Percentiles rank a stretch among this genome's conserved stretches.
Conservation (phyloP, 768 basidiomycete species). For the Mycena venus region DNA sequence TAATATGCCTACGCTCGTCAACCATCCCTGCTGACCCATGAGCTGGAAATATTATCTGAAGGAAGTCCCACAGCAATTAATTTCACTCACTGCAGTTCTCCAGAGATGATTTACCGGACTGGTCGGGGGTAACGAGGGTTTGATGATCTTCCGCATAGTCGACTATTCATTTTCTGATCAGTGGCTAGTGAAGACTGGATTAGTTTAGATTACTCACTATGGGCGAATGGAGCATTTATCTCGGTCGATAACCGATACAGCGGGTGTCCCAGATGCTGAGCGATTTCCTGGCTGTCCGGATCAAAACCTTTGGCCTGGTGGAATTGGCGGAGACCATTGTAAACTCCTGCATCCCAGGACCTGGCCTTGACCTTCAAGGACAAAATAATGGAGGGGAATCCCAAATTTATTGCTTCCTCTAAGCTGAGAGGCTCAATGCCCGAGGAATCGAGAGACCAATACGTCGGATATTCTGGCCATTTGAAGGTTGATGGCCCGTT, state of each 20-base stretch:
- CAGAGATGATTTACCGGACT: no score
- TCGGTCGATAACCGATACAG: not conserved
- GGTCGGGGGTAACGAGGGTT: no score
- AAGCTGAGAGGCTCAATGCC: not conserved
- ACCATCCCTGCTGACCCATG: no score
- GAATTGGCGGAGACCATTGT: not conserved
- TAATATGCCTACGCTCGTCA: no score
- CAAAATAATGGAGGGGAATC: not conserved
- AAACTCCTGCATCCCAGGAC: not conserved
- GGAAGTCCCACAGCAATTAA: no score
- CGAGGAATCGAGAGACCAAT: conserved; percentile 9
- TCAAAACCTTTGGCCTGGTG: conserved; percentile 14
- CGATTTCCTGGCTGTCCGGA: conserved; percentile 16
- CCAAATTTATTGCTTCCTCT: not conserved
- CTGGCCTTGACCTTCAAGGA: not conserved
- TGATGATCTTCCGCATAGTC: no score
- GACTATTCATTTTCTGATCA: no score
- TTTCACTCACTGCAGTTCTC: no score
- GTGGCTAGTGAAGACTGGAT: no score
- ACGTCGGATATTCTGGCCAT: not conserved
- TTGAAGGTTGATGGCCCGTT: not conserved
- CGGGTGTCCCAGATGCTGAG: not conserved
- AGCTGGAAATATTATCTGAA: no score
- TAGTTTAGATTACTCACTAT: not conserved
- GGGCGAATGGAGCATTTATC: not conserved